Evolutionary conservation across 306 rosid species (phyloP).

Genomic region (Sesbania bispinosa): DNA sequence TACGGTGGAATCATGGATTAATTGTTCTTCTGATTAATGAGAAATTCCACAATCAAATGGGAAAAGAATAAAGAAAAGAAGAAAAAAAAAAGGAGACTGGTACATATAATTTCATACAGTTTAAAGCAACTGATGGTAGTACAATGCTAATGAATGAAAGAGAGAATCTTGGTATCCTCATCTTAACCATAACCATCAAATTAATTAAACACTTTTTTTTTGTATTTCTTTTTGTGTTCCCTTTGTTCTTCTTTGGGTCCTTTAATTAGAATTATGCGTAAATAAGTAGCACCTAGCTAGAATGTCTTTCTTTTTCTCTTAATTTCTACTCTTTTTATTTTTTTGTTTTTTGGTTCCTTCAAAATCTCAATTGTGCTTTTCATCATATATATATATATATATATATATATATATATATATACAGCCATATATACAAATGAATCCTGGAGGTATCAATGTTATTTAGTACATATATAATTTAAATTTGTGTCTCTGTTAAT

Average conservation of each 20-base stretch:
- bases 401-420: constrained; percentile 8
- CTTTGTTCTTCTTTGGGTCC: constrained; percentile 10
- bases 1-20: too few species aligned
- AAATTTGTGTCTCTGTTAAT: background rate
- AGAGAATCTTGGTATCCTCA: constrained; percentile 39
- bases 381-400: too few species aligned
- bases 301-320: background rate
- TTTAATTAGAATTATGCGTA: constrained; percentile 52
- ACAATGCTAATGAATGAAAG: constrained; percentile 36
- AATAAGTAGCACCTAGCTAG: constrained; percentile 45
- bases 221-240: background rate
- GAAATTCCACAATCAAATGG: too few species aligned
- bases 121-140: background rate
- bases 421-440: too few species aligned
- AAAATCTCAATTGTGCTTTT: constrained; percentile 15
- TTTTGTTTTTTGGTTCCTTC: background rate
- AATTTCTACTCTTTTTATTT: background rate
- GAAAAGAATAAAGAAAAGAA: constrained; percentile 8
- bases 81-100: background rate
- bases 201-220: constrained; percentile 29
- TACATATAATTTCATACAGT: background rate
- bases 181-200: constrained; percentile 45
- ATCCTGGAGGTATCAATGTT: constrained; percentile 10
- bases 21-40: constrained; percentile 77
- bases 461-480: too few species aligned